Percentiles rank a stretch among this genome's conserved stretches.
phyloP scores from a whole-genome alignment of 176 grass and related monocot species.

The Phoenix roebelenii region DNA sequence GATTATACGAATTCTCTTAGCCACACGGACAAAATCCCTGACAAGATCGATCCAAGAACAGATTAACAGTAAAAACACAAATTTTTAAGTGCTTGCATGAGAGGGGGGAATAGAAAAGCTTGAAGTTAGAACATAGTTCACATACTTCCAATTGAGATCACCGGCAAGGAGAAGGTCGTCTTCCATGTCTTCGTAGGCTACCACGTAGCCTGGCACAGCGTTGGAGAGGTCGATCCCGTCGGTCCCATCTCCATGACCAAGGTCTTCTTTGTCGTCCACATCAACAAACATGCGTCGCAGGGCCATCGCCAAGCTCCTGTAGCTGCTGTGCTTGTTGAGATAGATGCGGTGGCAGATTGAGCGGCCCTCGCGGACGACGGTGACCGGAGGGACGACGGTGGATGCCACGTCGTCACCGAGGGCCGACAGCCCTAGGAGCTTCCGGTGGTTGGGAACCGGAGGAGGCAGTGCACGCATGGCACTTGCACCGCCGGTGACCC shows the following conservation, averaged over 20 bases:
- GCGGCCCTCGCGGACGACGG: conserved; percentile 72
- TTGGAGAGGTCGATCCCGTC: conserved; percentile 47
- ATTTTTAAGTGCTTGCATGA: no score
- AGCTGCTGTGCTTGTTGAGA: conserved; percentile 50
- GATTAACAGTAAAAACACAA: not conserved
- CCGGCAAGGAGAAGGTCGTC: conserved; percentile 84
- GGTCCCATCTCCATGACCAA: not conserved
- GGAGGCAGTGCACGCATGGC: not conserved
- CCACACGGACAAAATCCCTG: conserved; percentile 68
- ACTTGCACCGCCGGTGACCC: no score
- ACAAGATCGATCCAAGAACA: not conserved
- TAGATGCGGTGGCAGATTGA: conserved; percentile 78
- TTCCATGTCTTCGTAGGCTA: conserved; percentile 95
- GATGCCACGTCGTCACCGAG: conserved; percentile 34
- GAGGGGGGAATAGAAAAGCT: not conserved
- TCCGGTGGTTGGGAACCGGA: conserved; percentile 8
- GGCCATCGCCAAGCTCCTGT: conserved; percentile 56
- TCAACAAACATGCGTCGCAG: conserved; percentile 63
- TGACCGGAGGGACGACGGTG: conserved; percentile 58
- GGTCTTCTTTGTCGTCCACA: conserved; percentile 1
- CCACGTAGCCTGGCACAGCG: conserved; percentile 72
- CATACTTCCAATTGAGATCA: conserved; percentile 88
- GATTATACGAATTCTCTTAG: conserved; percentile 56
- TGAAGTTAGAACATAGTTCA: not conserved
- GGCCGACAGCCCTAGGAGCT: conserved; percentile 47